Conservation (phyloP, 192 early-diverging fungal species). For the Chytriomyces hyalinus region DNA sequence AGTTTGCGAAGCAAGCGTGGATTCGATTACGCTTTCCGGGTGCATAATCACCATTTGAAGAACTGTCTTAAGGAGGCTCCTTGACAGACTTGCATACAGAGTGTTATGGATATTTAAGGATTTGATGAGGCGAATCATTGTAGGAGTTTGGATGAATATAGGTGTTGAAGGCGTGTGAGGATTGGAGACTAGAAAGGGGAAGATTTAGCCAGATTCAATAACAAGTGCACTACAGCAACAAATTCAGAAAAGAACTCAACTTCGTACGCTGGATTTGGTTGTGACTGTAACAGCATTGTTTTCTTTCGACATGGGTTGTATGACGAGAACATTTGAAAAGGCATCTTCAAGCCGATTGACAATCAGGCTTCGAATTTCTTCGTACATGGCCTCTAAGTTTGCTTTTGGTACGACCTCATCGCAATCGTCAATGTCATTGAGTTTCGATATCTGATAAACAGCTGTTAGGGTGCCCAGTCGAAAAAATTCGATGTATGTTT, state of each 20-base stretch:
- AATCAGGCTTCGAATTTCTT: conserved; percentile 3
- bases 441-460: conserved; percentile 4
- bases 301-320: background rate
- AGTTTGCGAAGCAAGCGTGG: background rate
- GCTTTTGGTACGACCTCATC: background rate
- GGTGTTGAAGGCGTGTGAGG: conserved; percentile 13
- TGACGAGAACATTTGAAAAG: conserved; percentile 19
- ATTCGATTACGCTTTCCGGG: background rate
- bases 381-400: conserved; percentile 5
- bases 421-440: conserved; percentile 9
- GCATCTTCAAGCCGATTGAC: conserved; percentile 18
- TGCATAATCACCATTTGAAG: background rate
- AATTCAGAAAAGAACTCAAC: background rate
- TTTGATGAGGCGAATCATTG: background rate
- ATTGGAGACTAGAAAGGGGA: background rate
- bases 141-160: conserved; percentile 13
- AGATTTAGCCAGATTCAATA: background rate
- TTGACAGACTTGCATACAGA: conserved; percentile 17
- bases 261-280: conserved; percentile 14
- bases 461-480: no score
- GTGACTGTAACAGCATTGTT: background rate
- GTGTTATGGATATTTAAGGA: conserved; percentile 5
- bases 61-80: conserved; percentile 1
- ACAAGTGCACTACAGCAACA: background rate
- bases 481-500: background rate